phyloP scores from a whole-genome alignment of 2,329 filamentous ascomycete species.

The Apiospora saccharicola region DNA sequence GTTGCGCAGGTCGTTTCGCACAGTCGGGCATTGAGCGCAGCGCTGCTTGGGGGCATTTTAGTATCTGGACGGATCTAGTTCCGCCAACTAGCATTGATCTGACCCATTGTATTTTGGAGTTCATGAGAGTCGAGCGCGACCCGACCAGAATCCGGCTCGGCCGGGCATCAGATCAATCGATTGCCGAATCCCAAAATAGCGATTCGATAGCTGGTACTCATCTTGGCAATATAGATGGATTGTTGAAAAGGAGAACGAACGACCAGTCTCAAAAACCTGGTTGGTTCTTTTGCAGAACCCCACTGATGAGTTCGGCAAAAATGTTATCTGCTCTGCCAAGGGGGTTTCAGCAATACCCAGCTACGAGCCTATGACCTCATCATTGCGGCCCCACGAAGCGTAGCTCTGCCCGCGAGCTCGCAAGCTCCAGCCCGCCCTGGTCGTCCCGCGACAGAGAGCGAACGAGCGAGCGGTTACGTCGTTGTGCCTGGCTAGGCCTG shows the following conservation, averaged over 20 bases:
- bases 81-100: not conserved
- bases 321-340: not conserved
- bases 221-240: not conserved
- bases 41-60: not conserved
- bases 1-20: too few relatives aligned
- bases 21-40: too few relatives aligned
- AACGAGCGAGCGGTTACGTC: slow-evolving; percentile 18
- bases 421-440: slow-evolving; percentile 11
- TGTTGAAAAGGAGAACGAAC: not conserved
- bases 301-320: not conserved
- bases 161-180: not conserved
- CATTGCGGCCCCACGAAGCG: slow-evolving; percentile 15
- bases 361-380: slow-evolving; percentile 22
- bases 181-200: not conserved
- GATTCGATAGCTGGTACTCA: not conserved
- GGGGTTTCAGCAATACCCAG: not conserved
- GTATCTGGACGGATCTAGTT: not conserved
- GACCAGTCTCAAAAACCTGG: too few relatives aligned
- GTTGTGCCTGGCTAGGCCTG: slow-evolving; percentile 15
- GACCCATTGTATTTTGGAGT: not conserved
- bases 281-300: not conserved
- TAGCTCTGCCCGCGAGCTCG: not conserved
- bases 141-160: not conserved
- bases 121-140: not conserved
- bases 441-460: slow-evolving; percentile 11